phyloP scores from a whole-genome alignment of 164 flowering plant species.

The Dillenia suffruticosa region DNA sequence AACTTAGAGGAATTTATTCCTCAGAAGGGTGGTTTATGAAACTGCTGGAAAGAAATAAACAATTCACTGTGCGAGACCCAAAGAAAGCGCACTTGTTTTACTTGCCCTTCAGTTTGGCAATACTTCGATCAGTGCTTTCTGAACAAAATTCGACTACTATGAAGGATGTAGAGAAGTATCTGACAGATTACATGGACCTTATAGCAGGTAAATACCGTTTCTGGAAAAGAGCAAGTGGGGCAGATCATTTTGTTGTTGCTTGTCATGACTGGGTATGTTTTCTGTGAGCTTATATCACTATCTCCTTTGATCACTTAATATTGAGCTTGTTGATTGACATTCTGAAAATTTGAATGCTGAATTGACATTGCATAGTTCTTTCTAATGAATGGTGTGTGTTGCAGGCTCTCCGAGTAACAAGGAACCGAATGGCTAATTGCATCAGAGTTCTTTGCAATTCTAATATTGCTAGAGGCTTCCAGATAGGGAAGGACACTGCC shows the following conservation, averaged over 20 bases:
- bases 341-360: background rate
- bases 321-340: background rate
- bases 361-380: background rate
- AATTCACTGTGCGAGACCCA: conserved; percentile 23
- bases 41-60: conserved; percentile 21
- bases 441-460: conserved; percentile 49
- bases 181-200: conserved; percentile 12
- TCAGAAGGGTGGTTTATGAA: conserved; percentile 34
- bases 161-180: conserved; percentile 10
- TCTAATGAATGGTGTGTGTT: background rate
- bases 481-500: conserved; percentile 38
- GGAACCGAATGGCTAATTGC: conserved; percentile 22
- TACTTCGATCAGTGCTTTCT: conserved; percentile 8
- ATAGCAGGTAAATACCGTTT: conserved; percentile 24
- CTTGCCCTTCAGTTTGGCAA: conserved; percentile 27
- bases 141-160: conserved; percentile 5
- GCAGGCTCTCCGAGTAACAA: conserved; percentile 33
- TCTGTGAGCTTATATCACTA: background rate
- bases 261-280: conserved; percentile 47
- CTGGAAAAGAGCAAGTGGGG: conserved; percentile 33
- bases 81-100: conserved; percentile 26
- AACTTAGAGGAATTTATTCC: conserved; percentile 42
- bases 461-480: conserved; percentile 33
- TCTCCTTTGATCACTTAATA: background rate
- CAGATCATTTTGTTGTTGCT: conserved; percentile 39